Percentiles rank a stretch among this genome's conserved stretches.
These are phyloP conservation scores for Fraxinus greggii DNA, from an alignment of 305 asterid species.

Conservation along the genomic window DNA sequence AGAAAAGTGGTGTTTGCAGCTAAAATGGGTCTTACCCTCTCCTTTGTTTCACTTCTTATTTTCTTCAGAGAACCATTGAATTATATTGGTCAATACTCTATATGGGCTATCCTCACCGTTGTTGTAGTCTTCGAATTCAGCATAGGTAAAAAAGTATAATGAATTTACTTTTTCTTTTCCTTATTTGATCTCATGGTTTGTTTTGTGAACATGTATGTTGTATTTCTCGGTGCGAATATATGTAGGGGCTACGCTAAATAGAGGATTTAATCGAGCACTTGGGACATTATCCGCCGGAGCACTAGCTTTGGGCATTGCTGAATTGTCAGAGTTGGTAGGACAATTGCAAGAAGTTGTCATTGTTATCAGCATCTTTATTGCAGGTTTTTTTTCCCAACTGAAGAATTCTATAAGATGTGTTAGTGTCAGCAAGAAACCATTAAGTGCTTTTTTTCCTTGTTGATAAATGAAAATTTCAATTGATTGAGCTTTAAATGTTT, in stretches of 20 bases:
- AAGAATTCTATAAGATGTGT: not conserved
- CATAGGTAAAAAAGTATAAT: slow-evolving; percentile 25
- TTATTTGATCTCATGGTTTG: not conserved
- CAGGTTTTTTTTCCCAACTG: slow-evolving; percentile 40
- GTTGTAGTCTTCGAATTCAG: slow-evolving; percentile 54
- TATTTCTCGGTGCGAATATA: not conserved
- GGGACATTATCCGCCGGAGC: slow-evolving; percentile 94
- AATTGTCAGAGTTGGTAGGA: slow-evolving; percentile 52
- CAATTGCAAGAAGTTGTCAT: slow-evolving; percentile 58
- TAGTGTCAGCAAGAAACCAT: not conserved
- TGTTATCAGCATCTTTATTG: slow-evolving; percentile 69
- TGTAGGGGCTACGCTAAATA: slow-evolving; percentile 84
- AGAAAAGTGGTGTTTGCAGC: slow-evolving; percentile 70
- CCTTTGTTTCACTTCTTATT: slow-evolving; percentile 68
- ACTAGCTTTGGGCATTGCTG: slow-evolving; percentile 74
- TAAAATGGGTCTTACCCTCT: slow-evolving; percentile 66
- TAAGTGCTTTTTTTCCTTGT: not conserved
- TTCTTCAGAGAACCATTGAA: slow-evolving; percentile 70
- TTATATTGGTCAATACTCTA: slow-evolving; percentile 53
- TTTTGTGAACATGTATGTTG: slow-evolving; percentile 2
- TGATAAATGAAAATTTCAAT: not conserved
- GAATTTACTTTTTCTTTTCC: not conserved
- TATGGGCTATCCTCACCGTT: slow-evolving; percentile 50
- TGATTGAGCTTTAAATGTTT: not conserved
- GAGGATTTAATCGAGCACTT: slow-evolving; percentile 87